Evolutionary conservation across 2,329 filamentous ascomycete species (phyloP), one percentile per base, ranked within the genome.

Genomic region (Kalaharituber pfeilii): DNA sequence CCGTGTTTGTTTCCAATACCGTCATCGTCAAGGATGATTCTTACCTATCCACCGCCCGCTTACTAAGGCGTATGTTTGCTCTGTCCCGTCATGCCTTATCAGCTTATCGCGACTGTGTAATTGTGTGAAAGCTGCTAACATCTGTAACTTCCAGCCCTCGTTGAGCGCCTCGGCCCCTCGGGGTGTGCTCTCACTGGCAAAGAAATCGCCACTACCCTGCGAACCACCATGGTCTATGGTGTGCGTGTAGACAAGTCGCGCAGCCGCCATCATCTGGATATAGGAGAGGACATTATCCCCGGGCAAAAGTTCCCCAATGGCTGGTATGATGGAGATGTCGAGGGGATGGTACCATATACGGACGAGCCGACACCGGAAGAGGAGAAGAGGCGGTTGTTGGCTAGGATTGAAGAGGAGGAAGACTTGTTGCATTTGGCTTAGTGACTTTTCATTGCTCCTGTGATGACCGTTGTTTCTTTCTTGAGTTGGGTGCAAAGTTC

Each of bases 11-110:
- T 20, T 52, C 59, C 20, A 61, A 60, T 50, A 28, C 52, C 5
- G 59, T 61, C 7, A 56, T 53, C 49, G 59, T 58, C 28, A 61
- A 61, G 51, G 59, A 61, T 30, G 58, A 61, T 27, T 60, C 57
- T 13, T 61, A 51, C 24, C 58, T 61, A 44, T 53, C 54, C 2
- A 60, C 56, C 2, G 56, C 58, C 7, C 56, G 59, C 15, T 28
- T 61, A 15, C 56, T 61, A 39, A 45, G 58, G 39, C 59, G 57
- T 59, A 45, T 56, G 52, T 13, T 13, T n/a, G 33, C 5, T 5
- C 9, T 39, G 15, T 5, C 33, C 20, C n/a, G n/a, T n/a, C n/a
- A n/a, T n/a, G n/a, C n/a, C n/a, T n/a, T n/a, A n/a, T n/a, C n/a
- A n/a, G n/a, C n/a, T n/a, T n/a, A n/a, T n/a, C n/a, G n/a, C n/a